Conservation (phyloP, 2,329 filamentous ascomycete species). For the Claviceps quebecensis region DNA sequence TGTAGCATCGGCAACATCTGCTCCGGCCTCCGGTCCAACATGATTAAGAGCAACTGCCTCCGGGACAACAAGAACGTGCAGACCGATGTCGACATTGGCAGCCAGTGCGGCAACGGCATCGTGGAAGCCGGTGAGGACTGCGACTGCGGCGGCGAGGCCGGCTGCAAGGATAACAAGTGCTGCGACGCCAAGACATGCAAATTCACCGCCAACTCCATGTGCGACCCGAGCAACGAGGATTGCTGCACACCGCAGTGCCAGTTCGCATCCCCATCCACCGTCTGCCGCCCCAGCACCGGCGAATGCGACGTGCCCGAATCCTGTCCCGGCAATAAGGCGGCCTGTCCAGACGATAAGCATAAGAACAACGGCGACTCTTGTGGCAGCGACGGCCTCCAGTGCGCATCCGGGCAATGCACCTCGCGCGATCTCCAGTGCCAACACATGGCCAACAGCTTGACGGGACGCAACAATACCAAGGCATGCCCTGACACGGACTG, state of each 20-base stretch:
- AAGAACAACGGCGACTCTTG: slow-evolving; percentile 59
- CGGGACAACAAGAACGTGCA: slow-evolving; percentile 73
- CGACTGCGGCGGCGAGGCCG: slow-evolving; percentile 69
- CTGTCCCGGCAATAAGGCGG: slow-evolving; percentile 58
- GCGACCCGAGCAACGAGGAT: slow-evolving; percentile 69
- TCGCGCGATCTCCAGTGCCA: slow-evolving; percentile 82
- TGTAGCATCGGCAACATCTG: slow-evolving; percentile 93
- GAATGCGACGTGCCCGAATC: slow-evolving; percentile 74
- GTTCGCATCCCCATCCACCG: slow-evolving; percentile 49
- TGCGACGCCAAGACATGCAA: slow-evolving; percentile 80
- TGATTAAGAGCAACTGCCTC: slow-evolving; percentile 58
- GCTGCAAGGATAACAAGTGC: slow-evolving; percentile 64
- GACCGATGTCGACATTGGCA: slow-evolving; percentile 68
- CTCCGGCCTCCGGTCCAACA: slow-evolving; percentile 64
- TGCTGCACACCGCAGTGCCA: slow-evolving; percentile 59
- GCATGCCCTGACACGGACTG: slow-evolving; percentile 59
- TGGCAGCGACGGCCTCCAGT: slow-evolving; percentile 50
- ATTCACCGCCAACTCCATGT: slow-evolving; percentile 62
- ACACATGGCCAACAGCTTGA: slow-evolving; percentile 63
- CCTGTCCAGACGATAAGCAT: slow-evolving; percentile 61
- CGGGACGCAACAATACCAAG: slow-evolving; percentile 60
- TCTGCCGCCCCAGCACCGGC: slow-evolving; percentile 71
- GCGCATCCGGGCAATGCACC: slow-evolving; percentile 89
- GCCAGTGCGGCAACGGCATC: slow-evolving; percentile 91
- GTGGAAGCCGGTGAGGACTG: slow-evolving; percentile 91